A percentile compares a stretch with the other conserved stretches of the same genome.
Conservation (phyloP, 371 early-diverging fungal species). For the Mucor irregularis region DNA sequence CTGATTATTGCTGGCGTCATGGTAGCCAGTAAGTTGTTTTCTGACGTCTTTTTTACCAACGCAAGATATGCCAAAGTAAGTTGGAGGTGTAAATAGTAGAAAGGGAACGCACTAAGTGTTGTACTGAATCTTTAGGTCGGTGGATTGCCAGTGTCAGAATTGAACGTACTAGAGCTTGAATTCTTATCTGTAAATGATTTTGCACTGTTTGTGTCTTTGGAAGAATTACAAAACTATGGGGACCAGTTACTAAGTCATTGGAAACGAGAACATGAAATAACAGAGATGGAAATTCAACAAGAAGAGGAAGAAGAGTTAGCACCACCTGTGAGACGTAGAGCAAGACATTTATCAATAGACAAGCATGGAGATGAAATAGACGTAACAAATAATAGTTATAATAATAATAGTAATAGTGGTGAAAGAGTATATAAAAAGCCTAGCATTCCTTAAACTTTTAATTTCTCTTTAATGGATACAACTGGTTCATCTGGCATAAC, state of each 20-base stretch:
- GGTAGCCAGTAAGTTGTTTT: constrained; percentile 82
- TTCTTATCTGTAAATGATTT: constrained; percentile 79
- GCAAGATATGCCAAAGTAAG: constrained; percentile 81
- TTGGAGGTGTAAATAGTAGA: neutral
- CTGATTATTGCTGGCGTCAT: constrained; percentile 82
- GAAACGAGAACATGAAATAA: constrained; percentile 39
- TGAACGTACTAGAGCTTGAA: constrained; percentile 87
- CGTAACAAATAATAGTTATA: constrained; percentile 5
- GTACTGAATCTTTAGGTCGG: constrained; percentile 83
- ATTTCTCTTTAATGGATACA: constrained; percentile 17
- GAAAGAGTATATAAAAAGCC: constrained; percentile 10
- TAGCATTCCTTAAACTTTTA: constrained; percentile 8
- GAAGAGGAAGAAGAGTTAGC: constrained; percentile 8
- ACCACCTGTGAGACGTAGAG: constrained; percentile 21
- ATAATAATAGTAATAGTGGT: neutral
- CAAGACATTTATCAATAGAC: constrained; percentile 26
- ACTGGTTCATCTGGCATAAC: constrained; percentile 40
- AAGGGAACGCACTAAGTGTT: neutral
- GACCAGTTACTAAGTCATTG: constrained; percentile 66
- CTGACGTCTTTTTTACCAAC: constrained; percentile 92
- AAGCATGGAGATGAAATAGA: constrained; percentile 18
- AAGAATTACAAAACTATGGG: constrained; percentile 81
- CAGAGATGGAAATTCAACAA: neutral
- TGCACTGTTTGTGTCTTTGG: constrained; percentile 69
- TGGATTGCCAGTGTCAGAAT: constrained; percentile 84